These are phyloP conservation scores for Cryptococcus deneoformans DNA, from an alignment of 1,284 basidiomycete species.

Conservation along the genomic window DNA sequence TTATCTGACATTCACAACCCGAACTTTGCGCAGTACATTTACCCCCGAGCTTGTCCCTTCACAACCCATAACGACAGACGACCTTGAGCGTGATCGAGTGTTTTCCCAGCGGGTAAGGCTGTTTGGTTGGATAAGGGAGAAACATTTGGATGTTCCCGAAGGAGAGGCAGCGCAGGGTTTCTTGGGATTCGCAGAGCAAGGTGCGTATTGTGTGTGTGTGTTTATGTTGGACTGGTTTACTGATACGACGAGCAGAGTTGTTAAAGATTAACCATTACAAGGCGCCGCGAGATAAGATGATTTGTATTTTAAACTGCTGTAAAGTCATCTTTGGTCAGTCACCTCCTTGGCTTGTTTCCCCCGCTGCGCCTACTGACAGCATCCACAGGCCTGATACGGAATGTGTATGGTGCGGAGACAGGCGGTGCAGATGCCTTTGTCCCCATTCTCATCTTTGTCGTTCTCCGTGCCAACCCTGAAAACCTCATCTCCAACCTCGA, in stretches of 20 bases:
- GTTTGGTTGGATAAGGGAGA: constrained; percentile 85
- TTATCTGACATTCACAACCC: background rate
- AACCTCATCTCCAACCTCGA: constrained; percentile 94
- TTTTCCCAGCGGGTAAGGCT: constrained; percentile 86
- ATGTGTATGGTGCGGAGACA: constrained; percentile 60
- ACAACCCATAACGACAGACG: constrained; percentile 85
- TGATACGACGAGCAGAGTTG: constrained; percentile 60
- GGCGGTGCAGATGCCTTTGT: constrained; percentile 86
- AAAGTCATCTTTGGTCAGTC: constrained; percentile 95
- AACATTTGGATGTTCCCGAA: constrained; percentile 75
- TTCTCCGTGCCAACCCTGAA: constrained; percentile 88
- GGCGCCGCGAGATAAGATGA: constrained; percentile 91
- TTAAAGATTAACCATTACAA: constrained; percentile 99
- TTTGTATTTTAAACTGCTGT: constrained; percentile 96
- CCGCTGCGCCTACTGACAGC: constrained; percentile 8
- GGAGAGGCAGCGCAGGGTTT: constrained; percentile 65
- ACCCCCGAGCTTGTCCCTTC: constrained; percentile 65
- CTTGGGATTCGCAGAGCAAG: constrained; percentile 90
- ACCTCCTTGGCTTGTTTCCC: background rate
- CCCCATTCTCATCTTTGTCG: constrained; percentile 91
- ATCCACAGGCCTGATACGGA: constrained; percentile 74
- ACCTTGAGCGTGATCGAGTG: constrained; percentile 90
- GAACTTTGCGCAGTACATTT: constrained; percentile 64
- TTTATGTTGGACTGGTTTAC: background rate
- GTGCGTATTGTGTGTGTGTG: constrained; percentile 49